Conservation (phyloP, 352 stramenopile species). For the Globisporangium spinosum region DNA sequence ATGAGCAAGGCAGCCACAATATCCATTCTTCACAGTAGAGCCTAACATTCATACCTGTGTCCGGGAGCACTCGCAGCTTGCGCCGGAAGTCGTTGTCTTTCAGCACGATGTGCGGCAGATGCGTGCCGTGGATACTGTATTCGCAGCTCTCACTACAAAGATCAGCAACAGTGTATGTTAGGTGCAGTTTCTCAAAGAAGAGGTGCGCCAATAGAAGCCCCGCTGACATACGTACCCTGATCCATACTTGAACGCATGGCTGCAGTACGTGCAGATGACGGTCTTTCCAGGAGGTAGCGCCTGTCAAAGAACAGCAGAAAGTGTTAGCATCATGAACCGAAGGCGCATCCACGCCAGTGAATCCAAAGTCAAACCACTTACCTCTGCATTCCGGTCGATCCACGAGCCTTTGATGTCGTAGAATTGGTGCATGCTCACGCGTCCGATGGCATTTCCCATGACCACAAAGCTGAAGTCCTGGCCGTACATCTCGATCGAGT, state of each 20-base stretch:
- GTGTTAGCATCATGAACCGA: conserved; percentile 27
- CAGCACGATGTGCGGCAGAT: conserved; percentile 73
- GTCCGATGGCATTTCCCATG: conserved; percentile 87
- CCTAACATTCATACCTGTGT: conserved; percentile 29
- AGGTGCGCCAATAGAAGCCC: neutral
- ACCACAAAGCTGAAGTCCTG: conserved; percentile 88
- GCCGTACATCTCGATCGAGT: conserved; percentile 89
- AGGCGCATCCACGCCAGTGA: conserved; percentile 52
- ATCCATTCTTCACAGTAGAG: neutral
- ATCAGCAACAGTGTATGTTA: neutral
- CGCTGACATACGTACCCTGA: conserved; percentile 46
- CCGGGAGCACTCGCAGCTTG: conserved; percentile 68
- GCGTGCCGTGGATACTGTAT: conserved; percentile 75
- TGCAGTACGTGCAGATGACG: conserved; percentile 85
- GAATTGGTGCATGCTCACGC: conserved; percentile 74
- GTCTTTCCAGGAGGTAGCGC: conserved; percentile 76
- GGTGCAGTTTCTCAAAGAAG: neutral
- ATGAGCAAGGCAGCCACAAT: conserved; percentile 12
- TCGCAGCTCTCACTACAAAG: conserved; percentile 52
- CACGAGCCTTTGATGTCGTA: conserved; percentile 92
- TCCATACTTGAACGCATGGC: conserved; percentile 71
- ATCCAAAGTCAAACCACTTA: neutral
- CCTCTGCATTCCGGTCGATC: conserved; percentile 66
- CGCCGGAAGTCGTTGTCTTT: conserved; percentile 88
- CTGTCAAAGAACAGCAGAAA: conserved; percentile 16